phyloP scores from a whole-genome alignment of 371 early-diverging fungal genomes.

The Mortierella sp. region DNA sequence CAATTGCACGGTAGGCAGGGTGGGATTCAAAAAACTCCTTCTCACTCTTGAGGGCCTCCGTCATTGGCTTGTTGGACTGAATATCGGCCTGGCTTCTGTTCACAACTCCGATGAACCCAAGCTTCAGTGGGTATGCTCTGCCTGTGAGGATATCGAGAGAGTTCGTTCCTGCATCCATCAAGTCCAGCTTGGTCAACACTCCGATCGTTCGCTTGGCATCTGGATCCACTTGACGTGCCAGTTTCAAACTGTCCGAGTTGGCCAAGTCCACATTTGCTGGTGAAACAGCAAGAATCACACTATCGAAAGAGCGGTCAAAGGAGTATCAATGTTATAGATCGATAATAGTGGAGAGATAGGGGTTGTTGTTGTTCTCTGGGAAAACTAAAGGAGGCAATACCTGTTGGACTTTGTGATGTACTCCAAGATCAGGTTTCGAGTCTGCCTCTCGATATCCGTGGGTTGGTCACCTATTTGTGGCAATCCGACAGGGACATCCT shows the following conservation, averaged over 20 bases:
- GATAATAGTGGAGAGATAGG: background rate
- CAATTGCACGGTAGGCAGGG: conserved; percentile 84
- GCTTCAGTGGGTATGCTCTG: conserved; percentile 81
- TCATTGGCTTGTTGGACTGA: conserved; percentile 82
- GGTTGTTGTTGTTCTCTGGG: background rate
- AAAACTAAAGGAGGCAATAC: conserved; percentile 35
- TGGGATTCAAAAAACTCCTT: conserved; percentile 83
- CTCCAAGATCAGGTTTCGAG: conserved; percentile 83
- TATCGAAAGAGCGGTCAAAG: conserved; percentile 58
- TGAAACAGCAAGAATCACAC: conserved; percentile 94
- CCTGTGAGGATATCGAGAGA: conserved; percentile 89
- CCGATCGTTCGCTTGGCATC: conserved; percentile 90
- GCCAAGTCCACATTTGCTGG: conserved; percentile 94
- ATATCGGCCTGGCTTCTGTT: conserved; percentile 93
- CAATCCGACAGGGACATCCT: too few species aligned
- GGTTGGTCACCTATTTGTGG: conserved; percentile 1
- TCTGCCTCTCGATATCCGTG: conserved; percentile 89
- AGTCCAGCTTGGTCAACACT: conserved; percentile 94
- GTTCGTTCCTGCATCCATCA: conserved; percentile 96
- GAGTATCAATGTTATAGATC: conserved; percentile 6
- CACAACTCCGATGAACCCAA: conserved; percentile 93
- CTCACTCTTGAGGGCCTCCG: conserved; percentile 80
- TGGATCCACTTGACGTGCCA: conserved; percentile 93
- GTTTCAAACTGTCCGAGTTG: conserved; percentile 93
- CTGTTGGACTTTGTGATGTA: conserved; percentile 90